Evolutionary conservation across 148 eudicot genomes (phyloP), one percentile per base, ranked within the genome.

Genomic region (Camellia sinensis): DNA sequence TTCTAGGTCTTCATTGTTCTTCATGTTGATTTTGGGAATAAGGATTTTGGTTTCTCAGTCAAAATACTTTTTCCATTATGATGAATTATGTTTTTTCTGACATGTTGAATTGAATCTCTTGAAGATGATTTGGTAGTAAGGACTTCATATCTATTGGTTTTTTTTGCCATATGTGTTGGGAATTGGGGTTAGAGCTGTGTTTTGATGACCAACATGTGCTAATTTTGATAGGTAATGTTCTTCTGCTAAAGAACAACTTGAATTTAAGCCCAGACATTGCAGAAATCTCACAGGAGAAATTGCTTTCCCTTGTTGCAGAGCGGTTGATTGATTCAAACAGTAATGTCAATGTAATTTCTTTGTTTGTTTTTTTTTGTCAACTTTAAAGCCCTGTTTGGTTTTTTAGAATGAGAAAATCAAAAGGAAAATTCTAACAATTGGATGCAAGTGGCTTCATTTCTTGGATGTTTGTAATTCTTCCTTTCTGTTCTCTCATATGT

Each of bases 261-360:
- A 93, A 87, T 67, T 86, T 93, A 87, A 89, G 81, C 74, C 83
- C 91, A 46, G 97, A 95, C 69, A 84, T 88, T 63, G 77, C 84
- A 56, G 97, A 95, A 82, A 93, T 93, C 71, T 93, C 99, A 1
- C 99, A 95, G 88, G 93, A 95, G 90, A 95, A 91, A 79, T 85
- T 95, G 84, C 97, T 95, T 56, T 89, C 97, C 7, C 90, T 95
- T 80, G 97, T 95, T 74, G 99, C 99, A 40, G 97, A 93, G 80
- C 86, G 94, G 79, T 80, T 95, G 79, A 87, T 95, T 67, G 97
- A 92, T 85, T 93, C 93, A 61, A 93, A 95, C 84, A 93, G 87
- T 86, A 92, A 92, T 80, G 83, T 87, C 67, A 74, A 88, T 82
- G 99, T 93, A 89, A 88, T 78, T 78, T 41, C 29, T 67, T 64